These are phyloP conservation scores for Sporothrix euskadiensis DNA, from an alignment of 2,329 filamentous ascomycete genomes.

Conservation along the genomic window DNA sequence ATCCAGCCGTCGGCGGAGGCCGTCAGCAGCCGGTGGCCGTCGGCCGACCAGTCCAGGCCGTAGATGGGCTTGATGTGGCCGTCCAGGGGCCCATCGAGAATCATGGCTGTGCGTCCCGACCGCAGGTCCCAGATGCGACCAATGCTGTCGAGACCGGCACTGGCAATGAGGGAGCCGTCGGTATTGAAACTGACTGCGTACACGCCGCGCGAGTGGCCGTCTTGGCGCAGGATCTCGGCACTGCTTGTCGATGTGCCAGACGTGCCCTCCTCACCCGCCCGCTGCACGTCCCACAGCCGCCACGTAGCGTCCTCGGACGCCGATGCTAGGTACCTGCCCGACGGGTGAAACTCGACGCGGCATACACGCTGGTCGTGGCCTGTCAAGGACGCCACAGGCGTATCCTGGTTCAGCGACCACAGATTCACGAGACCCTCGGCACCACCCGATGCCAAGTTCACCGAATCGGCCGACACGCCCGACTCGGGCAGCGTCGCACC, in stretches of 20 bases:
- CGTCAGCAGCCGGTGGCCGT: slow-evolving; percentile 89
- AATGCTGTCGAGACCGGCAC: slow-evolving; percentile 91
- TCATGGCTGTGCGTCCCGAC: slow-evolving; percentile 91
- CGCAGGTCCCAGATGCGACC: slow-evolving; percentile 94
- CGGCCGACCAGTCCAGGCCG: slow-evolving; percentile 85
- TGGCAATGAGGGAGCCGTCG: slow-evolving; percentile 87
- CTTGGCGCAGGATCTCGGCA: slow-evolving; percentile 69
- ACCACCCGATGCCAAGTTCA: slow-evolving; percentile 88
- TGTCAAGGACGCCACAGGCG: slow-evolving; percentile 75
- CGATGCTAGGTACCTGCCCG: slow-evolving; percentile 83
- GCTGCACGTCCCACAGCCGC: slow-evolving; percentile 93
- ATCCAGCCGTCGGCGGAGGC: slow-evolving; percentile 93
- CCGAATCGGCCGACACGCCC: slow-evolving; percentile 68
- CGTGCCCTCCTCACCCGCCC: slow-evolving; percentile 62
- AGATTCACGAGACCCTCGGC: slow-evolving; percentile 85
- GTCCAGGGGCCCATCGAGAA: slow-evolving; percentile 83
- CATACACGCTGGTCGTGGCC: slow-evolving; percentile 88
- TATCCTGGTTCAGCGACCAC: slow-evolving; percentile 86
- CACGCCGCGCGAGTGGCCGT: slow-evolving; percentile 92
- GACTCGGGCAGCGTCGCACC: slow-evolving; percentile 71
- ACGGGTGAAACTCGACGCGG: slow-evolving; percentile 91
- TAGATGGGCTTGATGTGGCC: slow-evolving; percentile 88
- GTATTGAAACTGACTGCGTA: slow-evolving; percentile 87
- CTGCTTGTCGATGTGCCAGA: not conserved
- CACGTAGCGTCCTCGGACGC: slow-evolving; percentile 96